Evolutionary conservation across 306 rosid genomes (phyloP).

Genomic region (Acacia acuminata): DNA sequence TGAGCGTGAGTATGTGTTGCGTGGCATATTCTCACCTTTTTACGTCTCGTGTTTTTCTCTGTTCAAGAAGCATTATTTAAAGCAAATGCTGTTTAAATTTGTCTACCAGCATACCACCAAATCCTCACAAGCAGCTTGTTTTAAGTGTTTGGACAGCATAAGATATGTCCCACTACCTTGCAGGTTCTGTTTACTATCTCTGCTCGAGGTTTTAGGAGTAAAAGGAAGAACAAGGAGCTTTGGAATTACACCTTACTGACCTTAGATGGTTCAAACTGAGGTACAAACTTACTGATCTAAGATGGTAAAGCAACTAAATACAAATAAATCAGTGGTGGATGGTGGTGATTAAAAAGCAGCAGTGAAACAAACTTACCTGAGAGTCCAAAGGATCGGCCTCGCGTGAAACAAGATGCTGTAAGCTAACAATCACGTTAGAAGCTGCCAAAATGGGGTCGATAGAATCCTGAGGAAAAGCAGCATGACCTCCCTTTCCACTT

Average conservation of each 20-base stretch:
- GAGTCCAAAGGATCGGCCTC: conserved; percentile 92
- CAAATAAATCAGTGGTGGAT: background rate
- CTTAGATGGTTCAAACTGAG: background rate
- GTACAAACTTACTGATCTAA: background rate
- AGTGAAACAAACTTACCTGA: conserved; percentile 44
- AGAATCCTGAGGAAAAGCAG: conserved; percentile 83
- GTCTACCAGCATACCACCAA: background rate
- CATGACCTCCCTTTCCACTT: conserved; percentile 90
- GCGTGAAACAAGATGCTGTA: conserved; percentile 83
- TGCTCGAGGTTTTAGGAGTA: background rate
- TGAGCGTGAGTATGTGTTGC: too few species aligned
- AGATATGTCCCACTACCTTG: background rate
- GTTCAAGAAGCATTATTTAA: background rate
- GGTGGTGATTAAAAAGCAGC: background rate
- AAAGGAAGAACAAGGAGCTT: background rate
- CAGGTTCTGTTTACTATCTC: background rate
- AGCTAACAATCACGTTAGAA: conserved; percentile 78
- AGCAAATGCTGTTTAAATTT: background rate
- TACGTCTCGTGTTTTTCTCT: background rate
- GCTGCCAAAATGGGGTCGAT: conserved; percentile 89
- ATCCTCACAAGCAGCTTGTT: background rate
- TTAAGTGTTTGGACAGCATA: background rate
- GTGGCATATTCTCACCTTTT: background rate
- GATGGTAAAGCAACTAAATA: background rate
- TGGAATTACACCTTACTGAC: background rate